Evolutionary conservation across 1,284 basidiomycete species (phyloP).

Genomic region (Fomes fomentarius): DNA sequence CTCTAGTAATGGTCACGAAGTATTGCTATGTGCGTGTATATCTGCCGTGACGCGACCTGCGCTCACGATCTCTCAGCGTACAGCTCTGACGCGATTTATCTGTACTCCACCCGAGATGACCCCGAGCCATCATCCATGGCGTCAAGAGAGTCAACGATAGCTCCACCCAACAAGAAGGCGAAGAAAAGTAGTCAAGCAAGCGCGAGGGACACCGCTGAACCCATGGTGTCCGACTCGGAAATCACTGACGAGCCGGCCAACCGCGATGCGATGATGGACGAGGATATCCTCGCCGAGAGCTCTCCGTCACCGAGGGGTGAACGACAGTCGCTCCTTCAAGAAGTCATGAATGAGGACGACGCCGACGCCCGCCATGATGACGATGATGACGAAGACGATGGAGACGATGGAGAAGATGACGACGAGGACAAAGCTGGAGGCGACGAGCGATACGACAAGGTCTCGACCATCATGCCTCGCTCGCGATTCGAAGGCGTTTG

Average conservation of each 20-base stretch:
- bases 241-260: background rate
- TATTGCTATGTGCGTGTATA: constrained; percentile 56
- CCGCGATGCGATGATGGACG: constrained; percentile 30
- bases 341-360: constrained; percentile 10
- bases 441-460: constrained; percentile 35
- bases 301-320: constrained; percentile 2
- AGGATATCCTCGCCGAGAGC: constrained; percentile 28
- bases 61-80: constrained; percentile 55
- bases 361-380: constrained; percentile 18
- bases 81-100: constrained; percentile 75
- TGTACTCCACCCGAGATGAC: constrained; percentile 83
- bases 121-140: constrained; percentile 32
- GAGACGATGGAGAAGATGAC: constrained; percentile 35
- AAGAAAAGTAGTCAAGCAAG: background rate
- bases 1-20: constrained; percentile 75
- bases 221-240: background rate
- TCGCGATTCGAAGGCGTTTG: constrained; percentile 72
- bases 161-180: constrained; percentile 17
- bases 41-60: background rate
- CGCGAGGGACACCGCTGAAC: too few species aligned
- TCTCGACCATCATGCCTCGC: constrained; percentile 74
- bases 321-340: constrained; percentile 1
- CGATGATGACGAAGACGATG: constrained; percentile 30
- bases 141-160: constrained; percentile 9
- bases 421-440: constrained; percentile 33